These are phyloP conservation scores for Austroboletus niveus DNA, from an alignment of 1,284 basidiomycete species.

Conservation along the genomic window DNA sequence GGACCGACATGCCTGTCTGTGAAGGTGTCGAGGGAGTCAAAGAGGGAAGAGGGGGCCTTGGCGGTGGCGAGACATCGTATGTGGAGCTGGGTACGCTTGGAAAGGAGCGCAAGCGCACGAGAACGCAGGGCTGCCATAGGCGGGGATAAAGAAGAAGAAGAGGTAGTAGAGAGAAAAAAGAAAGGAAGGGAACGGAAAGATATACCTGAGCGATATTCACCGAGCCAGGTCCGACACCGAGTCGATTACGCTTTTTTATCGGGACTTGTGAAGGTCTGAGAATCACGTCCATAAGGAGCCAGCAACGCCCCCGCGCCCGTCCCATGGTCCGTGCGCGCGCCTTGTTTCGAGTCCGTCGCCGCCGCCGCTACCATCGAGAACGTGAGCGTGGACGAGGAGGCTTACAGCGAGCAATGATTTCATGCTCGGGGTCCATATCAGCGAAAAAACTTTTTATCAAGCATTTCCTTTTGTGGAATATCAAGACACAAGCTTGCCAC, in stretches of 20 bases:
- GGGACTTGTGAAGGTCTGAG: slow-evolving; percentile 8
- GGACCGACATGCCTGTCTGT: slow-evolving; percentile 88
- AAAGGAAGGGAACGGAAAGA: slow-evolving; percentile 18
- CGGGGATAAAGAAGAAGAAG: slow-evolving; percentile 2
- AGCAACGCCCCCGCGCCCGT: slow-evolving; percentile 1
- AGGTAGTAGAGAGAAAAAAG: slow-evolving; percentile 12
- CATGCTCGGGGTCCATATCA: slow-evolving; percentile 26
- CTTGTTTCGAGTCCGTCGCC: not conserved
- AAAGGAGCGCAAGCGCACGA: slow-evolving; percentile 29
- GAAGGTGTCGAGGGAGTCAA: slow-evolving; percentile 86
- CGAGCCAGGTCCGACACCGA: slow-evolving; percentile 35
- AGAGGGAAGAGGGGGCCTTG: slow-evolving; percentile 57
- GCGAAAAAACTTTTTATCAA: slow-evolving; percentile 26
- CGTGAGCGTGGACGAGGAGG: slow-evolving; percentile 2
- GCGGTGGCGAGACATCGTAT: slow-evolving; percentile 56
- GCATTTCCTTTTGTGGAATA: slow-evolving; percentile 18
- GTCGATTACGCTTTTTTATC: slow-evolving; percentile 32
- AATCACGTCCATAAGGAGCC: slow-evolving; percentile 7
- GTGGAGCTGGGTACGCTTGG: slow-evolving; percentile 18
- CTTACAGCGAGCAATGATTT: not conserved
- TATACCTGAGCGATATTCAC: slow-evolving; percentile 28
- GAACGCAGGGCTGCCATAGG: slow-evolving; percentile 49
- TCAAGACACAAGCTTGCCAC: slow-evolving; percentile 7
- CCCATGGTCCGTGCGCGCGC: not conserved
- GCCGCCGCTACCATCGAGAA: not conserved